phyloP scores from a whole-genome alignment of 768 basidiomycete genomes.

The Suillus bovinus region DNA sequence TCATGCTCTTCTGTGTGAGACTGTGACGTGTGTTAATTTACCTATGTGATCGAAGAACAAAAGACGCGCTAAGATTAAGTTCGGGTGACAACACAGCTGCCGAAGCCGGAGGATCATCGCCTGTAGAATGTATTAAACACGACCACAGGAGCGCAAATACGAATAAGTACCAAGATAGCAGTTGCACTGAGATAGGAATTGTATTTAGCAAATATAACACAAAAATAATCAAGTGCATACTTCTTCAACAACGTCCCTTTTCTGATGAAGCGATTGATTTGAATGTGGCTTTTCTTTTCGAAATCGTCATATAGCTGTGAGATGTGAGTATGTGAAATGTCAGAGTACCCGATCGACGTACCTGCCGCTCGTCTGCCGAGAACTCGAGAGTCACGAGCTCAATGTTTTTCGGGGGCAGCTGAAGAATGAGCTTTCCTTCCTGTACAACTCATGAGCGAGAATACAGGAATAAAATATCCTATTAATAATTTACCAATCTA shows the following conservation, averaged over 20 bases:
- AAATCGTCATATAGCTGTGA: conserved; percentile 56
- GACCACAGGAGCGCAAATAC: conserved; percentile 31
- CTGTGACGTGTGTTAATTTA: conserved; percentile 20
- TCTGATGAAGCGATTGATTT: conserved; percentile 59
- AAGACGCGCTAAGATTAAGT: conserved; percentile 59
- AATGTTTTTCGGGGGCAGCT: conserved; percentile 61
- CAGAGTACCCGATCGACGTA: conserved; percentile 26
- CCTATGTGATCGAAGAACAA: conserved; percentile 1
- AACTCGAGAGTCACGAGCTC: conserved; percentile 63
- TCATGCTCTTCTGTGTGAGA: conserved; percentile 44
- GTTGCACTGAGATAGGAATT: neutral
- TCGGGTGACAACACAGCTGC: conserved; percentile 73
- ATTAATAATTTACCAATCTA: conserved; percentile 28
- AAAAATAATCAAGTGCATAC: conserved; percentile 37
- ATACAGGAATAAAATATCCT: neutral
- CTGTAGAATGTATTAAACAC: conserved; percentile 37
- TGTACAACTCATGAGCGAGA: conserved; percentile 9
- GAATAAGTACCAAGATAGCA: conserved; percentile 1
- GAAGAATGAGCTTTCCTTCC: conserved; percentile 69
- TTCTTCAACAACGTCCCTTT: conserved; percentile 72
- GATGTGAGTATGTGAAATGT: neutral
- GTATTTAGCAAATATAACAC: conserved; percentile 4
- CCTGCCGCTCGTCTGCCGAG: conserved; percentile 63
- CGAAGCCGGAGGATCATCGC: conserved; percentile 76
- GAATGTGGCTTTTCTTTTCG: conserved; percentile 54